Base-by-base conservation (phyloP, 1,139 yeast genomes). In the Geotrichum candidum region DNA sequence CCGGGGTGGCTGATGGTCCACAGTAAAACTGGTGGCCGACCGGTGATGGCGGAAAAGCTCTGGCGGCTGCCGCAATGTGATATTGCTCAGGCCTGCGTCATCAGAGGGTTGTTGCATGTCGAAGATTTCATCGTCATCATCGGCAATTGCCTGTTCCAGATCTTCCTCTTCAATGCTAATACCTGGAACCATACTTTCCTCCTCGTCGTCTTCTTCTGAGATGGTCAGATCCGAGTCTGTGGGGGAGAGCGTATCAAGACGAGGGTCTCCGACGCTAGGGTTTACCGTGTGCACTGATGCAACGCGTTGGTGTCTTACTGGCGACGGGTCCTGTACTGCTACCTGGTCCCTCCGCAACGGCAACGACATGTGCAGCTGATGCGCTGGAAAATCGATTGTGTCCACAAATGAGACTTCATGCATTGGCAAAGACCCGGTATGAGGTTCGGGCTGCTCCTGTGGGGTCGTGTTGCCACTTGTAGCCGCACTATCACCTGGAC, bases 181-280 rank as follows among this genome's bases (percentile, higher is more conserved):
- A 18, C 33, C 45, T 10, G 59, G 59, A 27, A 54, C 59, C 48
- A 56, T n/a, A 5, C 48, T 35, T 15, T 48, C 51, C 13, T 54
- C 57, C 18, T 33, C 27, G 13, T 54, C 57, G 13, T 54, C 57
- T 45, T 58, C 61, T 25, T 54, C 57, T 2, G 61, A 58, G 7
- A 54, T 58, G 4, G 58, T 54, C 7, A 56, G 53, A n/a, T 58
- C 61, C 1, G 61, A 58, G 35, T 58, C 61, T 2, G 57, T 55
- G 1, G 61, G 58, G 6, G 58, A 55, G 13, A 35, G 15, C 45
- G 45, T 35, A 11, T 35, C 45, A 35, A 35, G 45, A 35, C 45
- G 45, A 3, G 13, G 45, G 51, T 46, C 27, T 51, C 52, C 25
- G 45, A 52, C 4, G 29, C 18, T 23, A 54, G 13, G 29, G 53